Evolutionary conservation across 768 basidiomycete species (phyloP).

Genomic region (Termitomyces sp.): DNA sequence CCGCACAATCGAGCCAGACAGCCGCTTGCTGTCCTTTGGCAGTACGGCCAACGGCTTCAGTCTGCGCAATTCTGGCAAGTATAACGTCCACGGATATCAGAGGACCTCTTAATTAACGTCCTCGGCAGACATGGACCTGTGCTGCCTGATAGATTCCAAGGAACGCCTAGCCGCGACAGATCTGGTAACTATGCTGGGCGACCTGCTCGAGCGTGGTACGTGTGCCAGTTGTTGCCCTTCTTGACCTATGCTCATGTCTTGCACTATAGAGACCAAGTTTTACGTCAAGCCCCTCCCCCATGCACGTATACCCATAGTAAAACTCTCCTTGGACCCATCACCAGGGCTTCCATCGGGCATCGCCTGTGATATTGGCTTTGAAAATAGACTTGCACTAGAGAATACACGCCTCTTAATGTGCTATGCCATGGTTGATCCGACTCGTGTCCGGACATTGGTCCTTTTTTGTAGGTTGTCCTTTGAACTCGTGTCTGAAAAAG

Average conservation of each 20-base stretch:
- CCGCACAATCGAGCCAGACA: constrained; percentile 89
- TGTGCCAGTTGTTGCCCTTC: constrained; percentile 13
- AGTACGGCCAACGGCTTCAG: constrained; percentile 97
- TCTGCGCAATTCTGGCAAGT: constrained; percentile 85
- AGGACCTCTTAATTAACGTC: background rate
- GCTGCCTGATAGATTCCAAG: constrained; percentile 89
- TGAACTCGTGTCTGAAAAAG: constrained; percentile 1
- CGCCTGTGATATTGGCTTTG: constrained; percentile 97
- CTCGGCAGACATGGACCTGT: constrained; percentile 90
- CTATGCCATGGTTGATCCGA: constrained; percentile 95
- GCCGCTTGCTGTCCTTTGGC: constrained; percentile 88
- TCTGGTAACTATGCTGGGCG: constrained; percentile 90
- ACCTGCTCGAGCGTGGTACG: constrained; percentile 88
- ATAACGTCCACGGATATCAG: constrained; percentile 1
- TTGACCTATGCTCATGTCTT: background rate
- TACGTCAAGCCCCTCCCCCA: constrained; percentile 94
- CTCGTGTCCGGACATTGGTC: constrained; percentile 88
- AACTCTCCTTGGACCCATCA: constrained; percentile 87
- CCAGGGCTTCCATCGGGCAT: constrained; percentile 80
- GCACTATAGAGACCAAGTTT: constrained; percentile 78
- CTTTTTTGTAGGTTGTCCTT: constrained; percentile 76
- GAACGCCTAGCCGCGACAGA: constrained; percentile 77
- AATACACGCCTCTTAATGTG: constrained; percentile 95
- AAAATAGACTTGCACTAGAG: constrained; percentile 94
- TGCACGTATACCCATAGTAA: constrained; percentile 98